Base-by-base conservation (phyloP, 345 rosid species). In the Microcos paniculata region DNA sequence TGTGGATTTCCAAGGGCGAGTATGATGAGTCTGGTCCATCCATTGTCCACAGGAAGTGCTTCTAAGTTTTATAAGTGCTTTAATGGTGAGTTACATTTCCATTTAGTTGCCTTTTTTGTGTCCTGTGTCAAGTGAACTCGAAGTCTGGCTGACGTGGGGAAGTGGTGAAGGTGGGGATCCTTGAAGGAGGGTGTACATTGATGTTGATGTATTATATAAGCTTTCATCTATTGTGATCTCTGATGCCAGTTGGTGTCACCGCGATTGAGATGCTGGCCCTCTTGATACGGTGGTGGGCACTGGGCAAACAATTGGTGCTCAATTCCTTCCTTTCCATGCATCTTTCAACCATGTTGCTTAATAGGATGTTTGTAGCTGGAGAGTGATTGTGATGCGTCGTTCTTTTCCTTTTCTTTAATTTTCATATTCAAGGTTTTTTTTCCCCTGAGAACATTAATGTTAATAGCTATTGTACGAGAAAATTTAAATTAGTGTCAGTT, bases 11-110 rank as follows among this genome's bases (percentile, higher is more conserved):
- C 31, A 87, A 87, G 83, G 83, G 84, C 12, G 90, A 87, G 77
- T 87, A 85, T 51, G 90, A 87, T n/a, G 90, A 87, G 80, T 87
- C 90, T n/a, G 90, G 88, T 79, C 90, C 90, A 69, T 83, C 88
- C 7, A 87, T 85, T 40, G 90, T 87, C 57, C 90, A 87, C 85
- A 85, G 90, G 84, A 87, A 87, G 74, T 87, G 88, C 83, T 87
- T 87, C 87, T 87, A 80, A 80, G 42, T 62, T 26, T 61, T 49
- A 13, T 26, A 68, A 77, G 69, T 62, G 72, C 70, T 75, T 61
- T 73, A 83, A 45, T 77, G 89, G 85, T 87, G 88, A 83, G 89
- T 83, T 78, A 24, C 43, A 70, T 79, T 79, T 78, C 53, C 80
- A 78, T 80, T 78, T 80, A 79, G 86, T 83, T 81, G 85, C 85